Conservation (phyloP, 495 filamentous ascomycete genomes). For the Clohesyomyces aquaticus region DNA sequence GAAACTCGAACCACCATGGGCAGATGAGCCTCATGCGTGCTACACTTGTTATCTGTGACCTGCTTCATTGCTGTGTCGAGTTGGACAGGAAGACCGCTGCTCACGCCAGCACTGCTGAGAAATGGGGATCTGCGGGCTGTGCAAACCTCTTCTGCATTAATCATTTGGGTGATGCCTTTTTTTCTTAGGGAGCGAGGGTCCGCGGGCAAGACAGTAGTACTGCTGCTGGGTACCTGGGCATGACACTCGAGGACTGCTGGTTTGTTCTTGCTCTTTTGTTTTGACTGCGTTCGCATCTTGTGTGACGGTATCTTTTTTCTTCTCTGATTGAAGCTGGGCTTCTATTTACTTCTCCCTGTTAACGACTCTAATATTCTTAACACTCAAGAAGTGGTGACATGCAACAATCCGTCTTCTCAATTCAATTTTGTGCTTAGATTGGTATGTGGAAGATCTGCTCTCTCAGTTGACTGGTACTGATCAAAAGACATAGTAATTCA, state of each 20-base stretch:
- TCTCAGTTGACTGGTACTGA: neutral
- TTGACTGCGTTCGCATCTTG: neutral
- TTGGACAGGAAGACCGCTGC: conserved; percentile 11
- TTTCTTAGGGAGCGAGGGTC: neutral
- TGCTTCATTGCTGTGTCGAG: conserved; percentile 33
- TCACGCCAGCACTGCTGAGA: conserved; percentile 21
- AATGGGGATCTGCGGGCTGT: neutral
- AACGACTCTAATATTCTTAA: neutral
- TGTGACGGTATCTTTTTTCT: neutral
- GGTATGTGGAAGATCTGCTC: neutral
- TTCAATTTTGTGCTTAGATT: no score
- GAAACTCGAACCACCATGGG: conserved; percentile 38
- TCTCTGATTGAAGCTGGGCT: conserved; percentile 14
- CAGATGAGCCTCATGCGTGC: conserved; percentile 9
- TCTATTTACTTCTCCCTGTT: conserved; percentile 1
- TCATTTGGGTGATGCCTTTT: neutral
- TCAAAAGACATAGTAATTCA: neutral
- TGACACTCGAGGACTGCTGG: neutral
- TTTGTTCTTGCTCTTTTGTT: neutral
- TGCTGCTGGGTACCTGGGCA: no score
- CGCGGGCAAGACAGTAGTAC: neutral
- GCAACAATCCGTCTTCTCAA: no score
- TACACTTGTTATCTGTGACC: neutral
- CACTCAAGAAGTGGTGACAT: neutral
- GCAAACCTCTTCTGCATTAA: neutral